Evolutionary conservation across 176 grass and related monocot genomes (phyloP), one percentile per base, ranked within the genome.

Genomic region (Miscanthus lutarioriparius): DNA sequence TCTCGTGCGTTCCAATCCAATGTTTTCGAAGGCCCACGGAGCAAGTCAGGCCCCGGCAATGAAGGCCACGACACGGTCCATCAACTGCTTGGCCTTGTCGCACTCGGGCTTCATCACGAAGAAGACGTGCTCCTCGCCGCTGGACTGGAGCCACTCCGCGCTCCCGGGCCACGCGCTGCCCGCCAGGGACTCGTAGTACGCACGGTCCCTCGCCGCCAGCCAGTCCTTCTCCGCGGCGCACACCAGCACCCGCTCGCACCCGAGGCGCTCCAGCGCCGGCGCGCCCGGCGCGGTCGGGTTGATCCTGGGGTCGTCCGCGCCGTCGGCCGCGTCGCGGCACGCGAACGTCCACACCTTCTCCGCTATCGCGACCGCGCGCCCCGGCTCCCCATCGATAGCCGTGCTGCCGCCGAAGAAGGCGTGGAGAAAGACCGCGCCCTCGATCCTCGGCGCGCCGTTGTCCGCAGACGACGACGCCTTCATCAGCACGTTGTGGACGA

Each of bases 401-500:
- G 28, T 59, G 56, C 19, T 78, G 58, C 87, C 88, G 53, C 66
- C 39, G 53, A 92, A 90, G 68, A 62, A 95, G 1, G 93, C 87
- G 23, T 95, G 83, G 26, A 95, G 38, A 10, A 95, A 44, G 12
- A 92, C 22, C 22, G 64, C 47, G 38, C 90, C 93, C 43, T 62
- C 59, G 10, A 95, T 33, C 16, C 72, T 85, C 28, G 76, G 72
- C 43, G 62, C 85, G 22, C 10, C 10, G 6, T 67, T 38, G 2
- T 64, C 2, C 7, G 43, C n/a, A 6, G 72, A 11, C 16, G 44
- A 19, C 22, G 72, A 79, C 13, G 43, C 85, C 13, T 72, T 78
- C 83, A 87, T 3, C 1, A 83, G 76, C 62, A 90, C 38, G 23
- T 94, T 35, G 83, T 97, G 92, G 19, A 79, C 88, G 75, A 97